These are phyloP conservation scores for Rhododendron henanense DNA, from an alignment of 148 eudicot genomes.

Conservation along the genomic window DNA sequence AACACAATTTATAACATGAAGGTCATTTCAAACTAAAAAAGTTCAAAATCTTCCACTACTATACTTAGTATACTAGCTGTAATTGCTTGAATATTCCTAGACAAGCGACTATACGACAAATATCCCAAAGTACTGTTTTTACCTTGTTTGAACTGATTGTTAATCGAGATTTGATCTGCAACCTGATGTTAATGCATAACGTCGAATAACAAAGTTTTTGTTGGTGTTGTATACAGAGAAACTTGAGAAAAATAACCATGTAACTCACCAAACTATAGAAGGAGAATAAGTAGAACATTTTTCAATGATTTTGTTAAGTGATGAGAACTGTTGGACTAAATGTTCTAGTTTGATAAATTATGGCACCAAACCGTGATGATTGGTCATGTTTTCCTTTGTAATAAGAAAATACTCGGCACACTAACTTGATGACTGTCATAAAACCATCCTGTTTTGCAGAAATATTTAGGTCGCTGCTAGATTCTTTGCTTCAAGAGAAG, in stretches of 20 bases:
- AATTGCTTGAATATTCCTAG: not conserved
- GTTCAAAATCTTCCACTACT: not conserved
- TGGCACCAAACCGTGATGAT: not conserved
- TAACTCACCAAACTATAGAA: not conserved
- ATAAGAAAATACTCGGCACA: not conserved
- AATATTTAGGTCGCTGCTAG: not conserved
- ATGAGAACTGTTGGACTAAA: not conserved
- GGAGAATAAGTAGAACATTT: not conserved
- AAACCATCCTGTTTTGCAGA: not conserved
- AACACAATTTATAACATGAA: constrained; percentile 2
- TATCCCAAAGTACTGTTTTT: not conserved
- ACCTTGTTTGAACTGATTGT: constrained; percentile 11
- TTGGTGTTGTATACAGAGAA: not conserved
- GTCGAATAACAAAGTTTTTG: not conserved
- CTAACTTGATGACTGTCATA: not conserved
- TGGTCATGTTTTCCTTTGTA: not conserved
- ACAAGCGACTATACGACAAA: not conserved
- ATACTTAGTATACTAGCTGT: not conserved
- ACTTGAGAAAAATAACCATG: not conserved
- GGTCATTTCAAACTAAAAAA: not conserved
- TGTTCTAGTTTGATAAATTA: not conserved
- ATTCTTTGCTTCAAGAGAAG: not conserved
- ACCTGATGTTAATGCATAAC: not conserved
- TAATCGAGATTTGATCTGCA: not conserved
- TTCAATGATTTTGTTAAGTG: not conserved